phyloP scores from a whole-genome alignment of 2,329 filamentous ascomycete species.

The Whalleya microplaca region DNA sequence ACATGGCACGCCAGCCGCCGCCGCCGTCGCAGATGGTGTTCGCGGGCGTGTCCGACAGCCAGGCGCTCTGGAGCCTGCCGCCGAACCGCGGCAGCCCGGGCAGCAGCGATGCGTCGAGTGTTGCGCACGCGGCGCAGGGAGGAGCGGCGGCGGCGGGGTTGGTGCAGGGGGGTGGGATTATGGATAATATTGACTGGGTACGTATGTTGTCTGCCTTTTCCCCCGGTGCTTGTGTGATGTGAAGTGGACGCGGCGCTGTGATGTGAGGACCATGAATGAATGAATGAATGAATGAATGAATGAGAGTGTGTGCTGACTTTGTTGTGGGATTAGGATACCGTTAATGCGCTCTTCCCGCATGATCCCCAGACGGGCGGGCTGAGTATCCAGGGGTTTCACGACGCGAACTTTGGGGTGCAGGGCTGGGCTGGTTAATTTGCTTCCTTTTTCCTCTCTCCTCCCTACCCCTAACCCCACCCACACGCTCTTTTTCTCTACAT shows the following conservation, averaged over 20 bases:
- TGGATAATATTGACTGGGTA: conserved; percentile 69
- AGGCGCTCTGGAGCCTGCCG: conserved; percentile 50
- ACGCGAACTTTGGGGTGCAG: conserved; percentile 39
- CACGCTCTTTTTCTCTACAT: neutral
- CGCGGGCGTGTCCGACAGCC: conserved; percentile 52
- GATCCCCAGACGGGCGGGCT: conserved; percentile 45
- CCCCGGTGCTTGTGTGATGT: too few species aligned
- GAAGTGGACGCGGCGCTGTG: too few species aligned
- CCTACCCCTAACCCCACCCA: too few species aligned
- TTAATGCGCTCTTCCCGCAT: conserved; percentile 43
- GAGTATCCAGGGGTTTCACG: conserved; percentile 43
- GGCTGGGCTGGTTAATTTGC: conserved; percentile 32
- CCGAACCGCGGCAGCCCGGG: conserved; percentile 46
- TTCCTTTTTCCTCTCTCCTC: neutral
- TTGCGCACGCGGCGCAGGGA: conserved; percentile 12
- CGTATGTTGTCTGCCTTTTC: conserved; percentile 36
- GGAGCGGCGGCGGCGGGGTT: conserved; percentile 8
- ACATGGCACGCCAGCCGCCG: too few species aligned
- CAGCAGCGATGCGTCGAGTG: conserved; percentile 47
- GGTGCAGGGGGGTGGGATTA: conserved; percentile 38
- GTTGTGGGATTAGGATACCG: conserved; percentile 36
- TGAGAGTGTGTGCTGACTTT: neutral
- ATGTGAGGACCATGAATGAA: too few species aligned
- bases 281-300: too few species aligned
- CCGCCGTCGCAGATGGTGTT: conserved; percentile 43